Evolutionary conservation across 495 filamentous ascomycete species (phyloP), one percentile per base, ranked within the genome.

Genomic region (Aspergillus biplanus): DNA sequence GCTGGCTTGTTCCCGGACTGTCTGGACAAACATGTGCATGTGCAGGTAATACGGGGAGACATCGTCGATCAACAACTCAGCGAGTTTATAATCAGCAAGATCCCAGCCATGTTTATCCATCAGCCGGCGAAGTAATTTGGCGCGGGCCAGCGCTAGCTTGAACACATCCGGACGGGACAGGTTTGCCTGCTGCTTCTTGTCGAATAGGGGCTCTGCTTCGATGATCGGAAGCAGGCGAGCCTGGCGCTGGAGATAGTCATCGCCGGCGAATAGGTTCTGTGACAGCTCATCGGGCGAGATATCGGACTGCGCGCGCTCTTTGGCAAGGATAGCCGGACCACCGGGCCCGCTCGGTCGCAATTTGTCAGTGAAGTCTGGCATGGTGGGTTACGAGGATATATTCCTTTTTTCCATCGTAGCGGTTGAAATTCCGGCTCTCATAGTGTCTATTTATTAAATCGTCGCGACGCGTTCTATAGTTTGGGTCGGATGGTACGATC

Each of bases 321-420:
- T 64, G 16, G 67, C 66, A 9, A 83, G 74, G 6, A 75, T 76
- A 13, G 68, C 69, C 1, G 75, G 69, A 21, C 78, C 80, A 59
- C 67, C 60, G 62, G 72, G 73, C 16, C 77, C 67, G 6, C 64
- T 68, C 32, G 80, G 80, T 49, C 74, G 75, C 27, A 83, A 75
- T 21, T 70, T 67, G 59, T 80, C 79, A 3, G 77, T 77, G 64
- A 83, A 83, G 67, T 83, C 80, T 3, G 72, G 66, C 80, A 82
- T 81, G 46, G 0, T 49, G 46, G 37, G 1, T 13, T 8, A 1
- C 37, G 0, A 39, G 8, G 37, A 4, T 39, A 39, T 7, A 39
- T 39, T 39, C 7, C 7, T 39, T 39, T 39, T 39, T 13, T 39
- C 13, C 37, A 39, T 13, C 37, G 37, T 39, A 39, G 21, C 21